Evolutionary conservation across 352 stramenopile genomes (phyloP), one percentile per base, ranked within the genome.

Genomic region (Phytophthora pinifolia): DNA sequence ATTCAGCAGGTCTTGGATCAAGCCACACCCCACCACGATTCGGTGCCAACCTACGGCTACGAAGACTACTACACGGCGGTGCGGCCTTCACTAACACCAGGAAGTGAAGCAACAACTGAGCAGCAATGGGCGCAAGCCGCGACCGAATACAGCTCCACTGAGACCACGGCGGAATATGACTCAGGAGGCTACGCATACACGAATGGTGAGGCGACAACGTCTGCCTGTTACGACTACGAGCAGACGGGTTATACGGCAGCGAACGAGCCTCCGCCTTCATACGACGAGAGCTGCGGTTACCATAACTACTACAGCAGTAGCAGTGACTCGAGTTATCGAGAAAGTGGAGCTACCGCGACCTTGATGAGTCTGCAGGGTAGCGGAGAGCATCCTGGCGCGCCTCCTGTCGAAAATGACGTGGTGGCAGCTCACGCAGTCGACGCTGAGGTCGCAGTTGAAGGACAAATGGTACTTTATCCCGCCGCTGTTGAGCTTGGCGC

Each of bases 1-100:
- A 75, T 88, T 38, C 71, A 88, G 46, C 66, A 85, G 15, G 73
- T 86, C 12, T 65, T 88, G 9, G 74, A 85, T 13, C 62, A 79
- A 43, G 62, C 43, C 13, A 13, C 48, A 32, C 6, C 52, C 43
- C 18, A 53, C 31, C 22, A 46, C 25, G 49, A 57, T 3, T 18
- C 30, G 7, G 38, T 62, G 5, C n/a, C 53, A 37, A 36, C 30
- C 18, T 69, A 50, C 42, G 48, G 47, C 22, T 69, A 61, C 44
- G 54, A 69, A 37, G 54, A 69, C 7, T 69, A 69, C 48, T 69
- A 69, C 33, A 44, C 54, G 5, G 27, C 48, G 30, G 48, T 65
- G 6, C 34, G 51, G 38, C 58, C 58, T 42, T 66, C 58, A 46
- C 17, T 55, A 7, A 34, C 35, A 14, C 20, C 49, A 58, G 33